phyloP scores from a whole-genome alignment of 345 rosid species.

The Hibiscus mutabilis region DNA sequence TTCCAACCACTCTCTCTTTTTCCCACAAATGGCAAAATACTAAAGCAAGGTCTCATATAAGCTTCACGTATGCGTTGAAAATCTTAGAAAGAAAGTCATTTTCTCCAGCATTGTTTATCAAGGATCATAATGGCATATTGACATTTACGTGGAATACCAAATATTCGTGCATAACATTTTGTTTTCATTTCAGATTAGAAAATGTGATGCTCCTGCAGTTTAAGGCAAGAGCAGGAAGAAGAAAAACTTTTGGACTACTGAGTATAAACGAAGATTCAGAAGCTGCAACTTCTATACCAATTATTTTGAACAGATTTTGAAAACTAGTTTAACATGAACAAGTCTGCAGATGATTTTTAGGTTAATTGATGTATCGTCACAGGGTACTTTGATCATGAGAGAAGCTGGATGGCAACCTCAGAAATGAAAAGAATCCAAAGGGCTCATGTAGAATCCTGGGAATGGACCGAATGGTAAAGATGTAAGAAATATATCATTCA shows the following conservation, averaged over 20 bases:
- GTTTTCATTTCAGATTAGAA: too few relatives aligned
- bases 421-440: too few relatives aligned
- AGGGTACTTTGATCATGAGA: not conserved
- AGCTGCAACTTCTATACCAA: not conserved
- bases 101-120: not conserved
- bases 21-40: not conserved
- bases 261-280: not conserved
- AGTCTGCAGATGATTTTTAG: not conserved
- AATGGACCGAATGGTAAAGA: too few relatives aligned
- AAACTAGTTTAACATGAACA: not conserved
- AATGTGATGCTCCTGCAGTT: too few relatives aligned
- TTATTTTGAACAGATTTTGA: not conserved
- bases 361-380: not conserved
- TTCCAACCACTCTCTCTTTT: not conserved
- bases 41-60: constrained; percentile 7
- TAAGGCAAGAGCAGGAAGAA: not conserved
- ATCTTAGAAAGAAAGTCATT: not conserved
- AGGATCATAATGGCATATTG: not conserved
- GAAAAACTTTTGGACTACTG: not conserved
- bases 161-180: not conserved
- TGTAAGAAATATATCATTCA: too few relatives aligned
- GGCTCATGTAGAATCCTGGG: too few relatives aligned
- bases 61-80: not conserved
- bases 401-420: not conserved
- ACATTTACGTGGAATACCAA: not conserved